Percentiles rank a stretch among this genome's conserved stretches.
Conservation (phyloP, 495 filamentous ascomycete genomes). For the Tuber calosporum region DNA sequence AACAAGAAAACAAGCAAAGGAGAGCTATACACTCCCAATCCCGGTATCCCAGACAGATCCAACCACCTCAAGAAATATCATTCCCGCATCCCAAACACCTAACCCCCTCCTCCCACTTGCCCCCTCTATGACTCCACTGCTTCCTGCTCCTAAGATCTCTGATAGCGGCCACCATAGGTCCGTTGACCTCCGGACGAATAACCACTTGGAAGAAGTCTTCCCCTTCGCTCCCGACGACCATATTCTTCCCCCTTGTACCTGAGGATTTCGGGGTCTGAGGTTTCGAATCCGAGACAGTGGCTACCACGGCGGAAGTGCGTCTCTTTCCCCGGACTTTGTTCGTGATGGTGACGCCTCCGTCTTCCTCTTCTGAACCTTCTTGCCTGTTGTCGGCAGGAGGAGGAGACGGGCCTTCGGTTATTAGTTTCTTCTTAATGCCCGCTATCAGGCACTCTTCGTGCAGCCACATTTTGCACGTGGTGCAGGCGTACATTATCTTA, state of each 20-base stretch:
- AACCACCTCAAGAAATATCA: background rate
- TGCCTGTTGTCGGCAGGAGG: background rate
- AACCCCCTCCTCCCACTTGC: background rate
- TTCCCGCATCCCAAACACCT: background rate
- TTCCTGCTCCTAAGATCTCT: background rate
- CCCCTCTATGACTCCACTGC: background rate
- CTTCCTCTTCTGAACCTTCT: background rate
- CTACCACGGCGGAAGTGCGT: background rate
- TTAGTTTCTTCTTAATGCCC: slow-evolving; percentile 36
- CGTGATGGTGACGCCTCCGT: background rate
- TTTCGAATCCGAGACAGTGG: background rate
- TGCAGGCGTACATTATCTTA: slow-evolving; percentile 53
- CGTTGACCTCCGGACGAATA: background rate
- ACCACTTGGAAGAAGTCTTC: background rate
- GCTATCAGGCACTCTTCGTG: slow-evolving; percentile 57
- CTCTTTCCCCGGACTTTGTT: background rate
- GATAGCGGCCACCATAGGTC: background rate
- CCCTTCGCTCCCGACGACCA: background rate
- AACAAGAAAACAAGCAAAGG: background rate
- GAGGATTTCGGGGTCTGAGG: background rate
- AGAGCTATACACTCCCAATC: background rate
- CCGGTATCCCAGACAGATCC: background rate
- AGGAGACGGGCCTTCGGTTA: background rate
- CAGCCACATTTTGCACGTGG: slow-evolving; percentile 56
- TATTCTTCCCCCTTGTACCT: background rate